These are phyloP conservation scores for Tillandsia fasciculata DNA, from an alignment of 176 grass and related monocot species.

Conservation along the genomic window DNA sequence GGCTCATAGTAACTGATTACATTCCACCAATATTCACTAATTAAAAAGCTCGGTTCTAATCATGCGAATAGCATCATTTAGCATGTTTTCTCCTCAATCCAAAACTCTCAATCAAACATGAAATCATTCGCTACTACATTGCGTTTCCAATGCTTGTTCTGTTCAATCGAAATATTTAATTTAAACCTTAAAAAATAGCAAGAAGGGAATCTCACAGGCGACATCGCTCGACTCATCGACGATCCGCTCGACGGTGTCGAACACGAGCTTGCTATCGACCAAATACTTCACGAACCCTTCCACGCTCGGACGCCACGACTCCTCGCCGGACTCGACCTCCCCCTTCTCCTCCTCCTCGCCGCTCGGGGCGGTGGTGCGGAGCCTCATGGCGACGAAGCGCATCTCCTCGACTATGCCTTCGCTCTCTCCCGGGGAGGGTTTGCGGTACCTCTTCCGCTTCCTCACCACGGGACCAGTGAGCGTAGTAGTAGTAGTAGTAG, in stretches of 20 bases:
- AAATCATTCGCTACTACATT: too few relatives aligned
- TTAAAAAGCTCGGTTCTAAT: too few relatives aligned
- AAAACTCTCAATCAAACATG: too few relatives aligned
- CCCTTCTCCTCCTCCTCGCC: background rate
- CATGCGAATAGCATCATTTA: too few relatives aligned
- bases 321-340: background rate
- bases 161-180: background rate
- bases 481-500: conserved; percentile 2
- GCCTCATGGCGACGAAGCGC: conserved; percentile 91
- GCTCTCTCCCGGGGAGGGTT: conserved; percentile 53
- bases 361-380: conserved; percentile 27
- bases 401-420: conserved; percentile 89
- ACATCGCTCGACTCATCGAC: conserved; percentile 72
- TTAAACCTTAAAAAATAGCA: background rate
- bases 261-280: conserved; percentile 87
- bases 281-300: conserved; percentile 75
- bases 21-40: too few relatives aligned
- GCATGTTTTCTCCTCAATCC: too few relatives aligned
- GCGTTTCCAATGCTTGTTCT: too few relatives aligned
- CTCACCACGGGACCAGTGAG: conserved; percentile 8
- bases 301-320: conserved; percentile 58
- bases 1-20: too few relatives aligned
- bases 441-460: conserved; percentile 36
- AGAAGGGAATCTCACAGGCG: conserved; percentile 45
- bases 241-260: conserved; percentile 74